phyloP scores from a whole-genome alignment of 352 stramenopile species.

The Globisporangium middletonii region DNA sequence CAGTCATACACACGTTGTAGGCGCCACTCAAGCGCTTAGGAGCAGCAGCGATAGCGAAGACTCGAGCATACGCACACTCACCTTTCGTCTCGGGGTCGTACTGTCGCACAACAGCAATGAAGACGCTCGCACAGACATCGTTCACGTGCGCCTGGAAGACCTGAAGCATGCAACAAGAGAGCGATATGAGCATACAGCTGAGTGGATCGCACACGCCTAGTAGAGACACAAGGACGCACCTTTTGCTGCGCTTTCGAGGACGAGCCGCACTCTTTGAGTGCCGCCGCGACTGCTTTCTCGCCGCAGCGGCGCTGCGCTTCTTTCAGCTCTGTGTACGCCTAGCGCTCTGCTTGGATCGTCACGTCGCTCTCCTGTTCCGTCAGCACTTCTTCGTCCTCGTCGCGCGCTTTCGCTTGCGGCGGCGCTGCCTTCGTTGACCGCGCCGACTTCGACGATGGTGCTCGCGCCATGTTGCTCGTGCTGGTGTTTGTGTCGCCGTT shows the following conservation, averaged over 20 bases:
- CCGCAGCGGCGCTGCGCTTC: slow-evolving; percentile 60
- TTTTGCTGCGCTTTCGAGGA: slow-evolving; percentile 57
- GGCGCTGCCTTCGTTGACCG: neutral
- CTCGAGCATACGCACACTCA: slow-evolving; percentile 4
- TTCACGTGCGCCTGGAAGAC: slow-evolving; percentile 73
- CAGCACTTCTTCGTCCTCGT: slow-evolving; percentile 14
- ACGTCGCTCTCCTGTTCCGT: slow-evolving; percentile 15
- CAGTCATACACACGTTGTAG: neutral
- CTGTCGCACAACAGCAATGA: slow-evolving; percentile 54
- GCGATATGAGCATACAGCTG: neutral
- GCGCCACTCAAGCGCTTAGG: neutral
- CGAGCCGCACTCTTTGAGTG: slow-evolving; percentile 39
- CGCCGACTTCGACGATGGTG: neutral
- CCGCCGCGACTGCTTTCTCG: slow-evolving; percentile 43
- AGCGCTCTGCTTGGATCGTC: slow-evolving; percentile 25
- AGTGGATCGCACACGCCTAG: too few species aligned
- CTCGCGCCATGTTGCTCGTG: neutral
- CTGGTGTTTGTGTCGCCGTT: too few species aligned
- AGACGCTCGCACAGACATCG: slow-evolving; percentile 69
- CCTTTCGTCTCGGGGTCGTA: slow-evolving; percentile 66
- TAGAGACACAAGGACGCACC: neutral
- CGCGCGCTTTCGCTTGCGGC: slow-evolving; percentile 2
- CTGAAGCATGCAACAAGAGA: slow-evolving; percentile 4
- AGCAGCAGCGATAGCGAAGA: neutral
- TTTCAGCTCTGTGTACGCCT: slow-evolving; percentile 76